Conservation (phyloP, 2,329 filamentous ascomycete genomes). For the Colletotrichum acutatum region DNA sequence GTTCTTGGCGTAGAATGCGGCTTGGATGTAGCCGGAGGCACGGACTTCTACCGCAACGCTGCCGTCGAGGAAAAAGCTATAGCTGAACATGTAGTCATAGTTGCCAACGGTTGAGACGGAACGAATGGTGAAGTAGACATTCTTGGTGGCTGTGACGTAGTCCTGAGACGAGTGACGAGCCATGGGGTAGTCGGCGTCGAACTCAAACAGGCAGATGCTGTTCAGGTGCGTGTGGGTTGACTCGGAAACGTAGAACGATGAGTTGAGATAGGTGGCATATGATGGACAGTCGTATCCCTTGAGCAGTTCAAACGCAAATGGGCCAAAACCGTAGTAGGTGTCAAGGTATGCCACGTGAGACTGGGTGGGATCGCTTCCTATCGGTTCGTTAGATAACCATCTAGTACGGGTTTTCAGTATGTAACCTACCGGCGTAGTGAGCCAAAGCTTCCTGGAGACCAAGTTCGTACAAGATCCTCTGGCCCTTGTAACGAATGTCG, state of each 20-base stretch:
- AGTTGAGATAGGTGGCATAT: slow-evolving; percentile 61
- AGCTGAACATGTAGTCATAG: slow-evolving; percentile 64
- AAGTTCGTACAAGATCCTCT: slow-evolving; percentile 66
- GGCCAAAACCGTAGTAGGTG: slow-evolving; percentile 58
- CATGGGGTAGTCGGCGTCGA: slow-evolving; percentile 59
- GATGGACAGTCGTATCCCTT: slow-evolving; percentile 63
- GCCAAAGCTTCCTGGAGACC: slow-evolving; percentile 68
- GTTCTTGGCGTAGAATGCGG: slow-evolving; percentile 57
- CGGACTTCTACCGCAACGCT: slow-evolving; percentile 61
- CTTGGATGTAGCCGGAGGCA: slow-evolving; percentile 65
- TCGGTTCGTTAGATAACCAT: slow-evolving; percentile 25
- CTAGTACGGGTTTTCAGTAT: slow-evolving; percentile 61
- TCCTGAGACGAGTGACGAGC: slow-evolving; percentile 55
- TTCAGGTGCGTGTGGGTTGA: slow-evolving; percentile 57
- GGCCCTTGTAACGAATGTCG: slow-evolving; percentile 65
- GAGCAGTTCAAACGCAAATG: slow-evolving; percentile 56
- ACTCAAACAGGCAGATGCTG: slow-evolving; percentile 68
- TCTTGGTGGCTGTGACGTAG: slow-evolving; percentile 58
- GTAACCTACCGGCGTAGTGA: slow-evolving; percentile 63
- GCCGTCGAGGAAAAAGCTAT: slow-evolving; percentile 63
- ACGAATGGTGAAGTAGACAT: slow-evolving; percentile 56
- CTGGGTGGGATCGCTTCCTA: slow-evolving; percentile 58
- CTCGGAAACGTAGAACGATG: slow-evolving; percentile 55
- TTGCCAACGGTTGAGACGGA: slow-evolving; percentile 63
- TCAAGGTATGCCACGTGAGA: slow-evolving; percentile 61